A percentile compares a stretch with the other conserved stretches of the same genome.
Conservation (phyloP, 202 grass and related monocot species). For the Miscanthus sacchariflorus region DNA sequence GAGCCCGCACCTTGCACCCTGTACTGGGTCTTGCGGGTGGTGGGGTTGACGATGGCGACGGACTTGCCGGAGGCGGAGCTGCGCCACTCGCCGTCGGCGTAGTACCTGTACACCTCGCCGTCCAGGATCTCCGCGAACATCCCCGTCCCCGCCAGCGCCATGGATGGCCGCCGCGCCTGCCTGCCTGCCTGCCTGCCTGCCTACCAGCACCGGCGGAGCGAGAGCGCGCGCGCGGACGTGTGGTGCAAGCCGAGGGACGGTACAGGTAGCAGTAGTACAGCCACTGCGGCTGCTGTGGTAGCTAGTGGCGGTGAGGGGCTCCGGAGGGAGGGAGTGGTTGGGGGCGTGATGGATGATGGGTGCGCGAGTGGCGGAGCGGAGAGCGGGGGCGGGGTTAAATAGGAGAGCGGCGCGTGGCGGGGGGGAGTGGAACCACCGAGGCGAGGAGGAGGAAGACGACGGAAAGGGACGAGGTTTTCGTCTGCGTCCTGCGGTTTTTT, state of each 20-base stretch:
- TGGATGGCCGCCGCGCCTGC: neutral
- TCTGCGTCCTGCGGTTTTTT: neutral
- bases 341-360: conserved; percentile 12
- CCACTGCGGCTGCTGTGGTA: neutral
- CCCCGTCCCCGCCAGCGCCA: conserved; percentile 71
- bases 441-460: conserved; percentile 7
- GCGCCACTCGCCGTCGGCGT: conserved; percentile 89
- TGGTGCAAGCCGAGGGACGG: neutral
- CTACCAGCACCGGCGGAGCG: neutral
- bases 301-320: conserved; percentile 40
- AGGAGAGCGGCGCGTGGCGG: conserved; percentile 25
- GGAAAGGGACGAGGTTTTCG: conserved; percentile 34
- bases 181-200: too few relatives aligned
- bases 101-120: conserved; percentile 91
- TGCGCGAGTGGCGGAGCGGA: conserved; percentile 49
- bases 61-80: conserved; percentile 83
- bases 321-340: conserved; percentile 32
- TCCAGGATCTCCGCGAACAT: conserved; percentile 80
- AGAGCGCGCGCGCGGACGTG: conserved; percentile 5
- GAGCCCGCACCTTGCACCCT: conserved; percentile 75
- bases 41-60: conserved; percentile 94
- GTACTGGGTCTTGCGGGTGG: conserved; percentile 82
- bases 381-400: conserved; percentile 37
- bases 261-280: neutral
- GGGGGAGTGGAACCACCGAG: too few relatives aligned